phyloP scores from a whole-genome alignment of 2,329 filamentous ascomycete genomes.

The Cercospora sp. region DNA sequence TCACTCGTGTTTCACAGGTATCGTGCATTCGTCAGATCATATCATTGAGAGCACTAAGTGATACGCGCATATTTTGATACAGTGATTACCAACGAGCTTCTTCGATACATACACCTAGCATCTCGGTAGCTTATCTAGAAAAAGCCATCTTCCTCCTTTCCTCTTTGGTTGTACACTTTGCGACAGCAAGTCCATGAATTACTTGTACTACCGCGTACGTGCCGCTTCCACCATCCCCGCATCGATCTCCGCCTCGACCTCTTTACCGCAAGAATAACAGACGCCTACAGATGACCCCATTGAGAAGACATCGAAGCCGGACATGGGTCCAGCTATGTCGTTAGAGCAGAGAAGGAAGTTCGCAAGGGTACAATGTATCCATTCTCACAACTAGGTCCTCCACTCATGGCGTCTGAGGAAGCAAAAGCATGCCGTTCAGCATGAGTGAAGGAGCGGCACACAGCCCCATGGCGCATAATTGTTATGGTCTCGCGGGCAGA shows the following conservation, averaged over 20 bases:
- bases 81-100: not conserved
- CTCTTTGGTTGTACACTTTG: not conserved
- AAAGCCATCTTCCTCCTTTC: not conserved
- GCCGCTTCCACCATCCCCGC: not conserved
- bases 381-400: not conserved
- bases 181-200: not conserved
- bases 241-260: not conserved
- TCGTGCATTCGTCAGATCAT: no score
- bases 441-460: not conserved
- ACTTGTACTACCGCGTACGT: not conserved
- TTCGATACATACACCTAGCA: not conserved
- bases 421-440: not conserved
- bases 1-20: no score
- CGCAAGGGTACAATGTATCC: not conserved
- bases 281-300: fast-evolving
- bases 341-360: not conserved
- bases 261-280: not conserved
- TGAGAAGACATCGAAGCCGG: not conserved
- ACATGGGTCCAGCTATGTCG: not conserved
- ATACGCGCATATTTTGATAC: not conserved
- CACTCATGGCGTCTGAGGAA: not conserved
- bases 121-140: not conserved
- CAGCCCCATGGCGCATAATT: not conserved
- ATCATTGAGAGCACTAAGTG: not conserved
- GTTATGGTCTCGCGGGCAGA: not conserved